A percentile compares a stretch with the other conserved stretches of the same genome.
Conservation (phyloP, 805 yeast species). For the Starmerella cellae region DNA sequence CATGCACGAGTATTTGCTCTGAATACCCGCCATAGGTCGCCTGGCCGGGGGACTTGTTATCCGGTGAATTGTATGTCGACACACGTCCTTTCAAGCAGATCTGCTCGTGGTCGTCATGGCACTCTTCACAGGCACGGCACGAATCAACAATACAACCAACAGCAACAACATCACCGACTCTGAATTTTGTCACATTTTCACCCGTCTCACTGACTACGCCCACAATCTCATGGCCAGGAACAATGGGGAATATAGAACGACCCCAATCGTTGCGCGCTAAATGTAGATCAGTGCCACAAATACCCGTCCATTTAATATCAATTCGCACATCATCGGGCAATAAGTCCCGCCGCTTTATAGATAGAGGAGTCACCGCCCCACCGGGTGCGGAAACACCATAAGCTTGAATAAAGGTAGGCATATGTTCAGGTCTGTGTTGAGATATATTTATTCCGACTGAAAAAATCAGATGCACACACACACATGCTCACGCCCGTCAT, state of each 20-base stretch:
- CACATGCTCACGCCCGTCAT: no score
- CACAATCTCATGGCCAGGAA: constrained; percentile 39
- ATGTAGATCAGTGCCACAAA: constrained; percentile 51
- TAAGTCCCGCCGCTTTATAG: constrained; percentile 17
- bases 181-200: constrained; percentile 35
- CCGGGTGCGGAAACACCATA: constrained; percentile 1
- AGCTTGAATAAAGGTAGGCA: constrained; percentile 6
- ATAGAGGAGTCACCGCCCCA: not conserved
- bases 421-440: no score
- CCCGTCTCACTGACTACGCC: constrained; percentile 38
- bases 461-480: no score
- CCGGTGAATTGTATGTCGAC: constrained; percentile 38
- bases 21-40: constrained; percentile 42
- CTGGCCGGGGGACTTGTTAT: constrained; percentile 43
- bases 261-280: constrained; percentile 42
- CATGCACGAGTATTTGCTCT: constrained; percentile 33
- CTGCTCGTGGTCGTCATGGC: constrained; percentile 41
- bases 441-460: no score
- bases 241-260: constrained; percentile 26
- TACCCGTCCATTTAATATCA: constrained; percentile 23
- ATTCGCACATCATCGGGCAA: constrained; percentile 26
- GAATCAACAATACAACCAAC: constrained; percentile 58
- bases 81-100: constrained; percentile 39
- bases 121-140: constrained; percentile 50
- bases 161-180: constrained; percentile 67